Evolutionary conservation across 1,284 basidiomycete genomes (phyloP).

Genomic region (Neonothopanus nambi): DNA sequence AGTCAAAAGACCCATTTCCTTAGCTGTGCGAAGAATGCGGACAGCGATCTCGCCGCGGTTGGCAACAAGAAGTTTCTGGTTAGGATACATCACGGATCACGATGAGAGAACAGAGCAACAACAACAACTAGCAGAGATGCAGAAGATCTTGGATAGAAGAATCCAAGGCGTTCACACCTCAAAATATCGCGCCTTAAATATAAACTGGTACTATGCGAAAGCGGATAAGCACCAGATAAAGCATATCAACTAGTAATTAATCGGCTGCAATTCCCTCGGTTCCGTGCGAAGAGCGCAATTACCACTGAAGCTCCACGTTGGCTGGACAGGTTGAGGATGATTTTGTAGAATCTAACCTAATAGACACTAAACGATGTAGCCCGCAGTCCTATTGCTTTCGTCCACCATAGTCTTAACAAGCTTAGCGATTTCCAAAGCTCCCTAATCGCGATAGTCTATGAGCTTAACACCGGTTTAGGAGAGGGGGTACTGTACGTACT

Average conservation of each 20-base stretch:
- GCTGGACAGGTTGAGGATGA: too few relatives aligned
- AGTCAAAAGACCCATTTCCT: slow-evolving; percentile 45
- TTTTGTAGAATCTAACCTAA: too few relatives aligned
- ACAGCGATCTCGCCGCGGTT: slow-evolving; percentile 51
- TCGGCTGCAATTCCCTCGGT: too few relatives aligned
- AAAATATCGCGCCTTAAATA: too few relatives aligned
- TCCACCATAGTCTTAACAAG: slow-evolving; percentile 54
- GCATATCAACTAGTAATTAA: neutral
- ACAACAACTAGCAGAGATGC: neutral
- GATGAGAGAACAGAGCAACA: slow-evolving; percentile 4
- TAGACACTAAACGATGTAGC: slow-evolving; percentile 26
- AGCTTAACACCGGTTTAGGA: neutral
- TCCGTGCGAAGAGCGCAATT: neutral
- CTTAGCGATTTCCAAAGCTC: slow-evolving; percentile 49
- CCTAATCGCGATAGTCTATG: slow-evolving; percentile 32
- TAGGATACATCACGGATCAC: slow-evolving; percentile 12
- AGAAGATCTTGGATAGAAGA: neutral
- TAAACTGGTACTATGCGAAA: too few relatives aligned
- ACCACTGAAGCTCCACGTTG: too few relatives aligned
- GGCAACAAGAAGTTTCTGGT: slow-evolving; percentile 38
- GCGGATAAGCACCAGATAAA: too few relatives aligned
- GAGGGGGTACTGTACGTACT: slow-evolving; percentile 35
- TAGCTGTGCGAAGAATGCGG: slow-evolving; percentile 56
- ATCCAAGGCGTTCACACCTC: too few relatives aligned
- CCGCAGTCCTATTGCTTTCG: slow-evolving; percentile 38